Base-by-base conservation (phyloP, 169 alveolate species). In the Babesia gibsoni region DNA sequence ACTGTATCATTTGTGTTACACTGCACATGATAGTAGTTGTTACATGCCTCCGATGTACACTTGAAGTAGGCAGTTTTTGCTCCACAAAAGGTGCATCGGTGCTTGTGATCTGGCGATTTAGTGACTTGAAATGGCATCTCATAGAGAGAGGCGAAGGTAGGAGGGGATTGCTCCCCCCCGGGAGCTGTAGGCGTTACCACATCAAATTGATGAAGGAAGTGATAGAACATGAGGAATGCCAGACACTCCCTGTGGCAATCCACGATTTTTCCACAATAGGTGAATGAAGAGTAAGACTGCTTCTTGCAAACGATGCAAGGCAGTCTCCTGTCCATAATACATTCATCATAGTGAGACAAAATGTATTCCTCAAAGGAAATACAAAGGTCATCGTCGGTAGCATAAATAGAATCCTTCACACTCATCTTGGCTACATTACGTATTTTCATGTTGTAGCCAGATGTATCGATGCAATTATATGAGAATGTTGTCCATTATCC, bases 281-380 rank as follows among this genome's bases (percentile, higher is more conserved):
- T 5, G 48, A 50, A 73, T 14, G 73, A 53, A 8, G 73, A 33
- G 4, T 61, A 1, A 8, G 79, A 36, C 33, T 27, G 30, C 50
- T 35, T 73, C 58, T 73, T 73, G 54, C 84, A 73, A 22, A 61
- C 45, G 18, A 45, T 49, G 39, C 84, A 73, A 18, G 69, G 42
- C 46, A 39, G 41, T 42, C 52, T 20, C 48, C 67, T 6, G 39
- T 50, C 69, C 39, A 25, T 37, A 30, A 33, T 22, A 33, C 16
- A 14, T 53, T 25, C 61, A 18, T 73, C 84, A 54, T 29, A 66
- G 29, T 42, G 50, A 4, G 84, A 67, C 32, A 73, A 58, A 33
- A 73, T 23, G 42, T 27, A 73, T 16, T 52, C 54, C 25, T 73
- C 84, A 36, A 73, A 73, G 20, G 84, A 73, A 49, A 53, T 54